Conservation (phyloP, 768 basidiomycete genomes). For the Heimioporus sp. region DNA sequence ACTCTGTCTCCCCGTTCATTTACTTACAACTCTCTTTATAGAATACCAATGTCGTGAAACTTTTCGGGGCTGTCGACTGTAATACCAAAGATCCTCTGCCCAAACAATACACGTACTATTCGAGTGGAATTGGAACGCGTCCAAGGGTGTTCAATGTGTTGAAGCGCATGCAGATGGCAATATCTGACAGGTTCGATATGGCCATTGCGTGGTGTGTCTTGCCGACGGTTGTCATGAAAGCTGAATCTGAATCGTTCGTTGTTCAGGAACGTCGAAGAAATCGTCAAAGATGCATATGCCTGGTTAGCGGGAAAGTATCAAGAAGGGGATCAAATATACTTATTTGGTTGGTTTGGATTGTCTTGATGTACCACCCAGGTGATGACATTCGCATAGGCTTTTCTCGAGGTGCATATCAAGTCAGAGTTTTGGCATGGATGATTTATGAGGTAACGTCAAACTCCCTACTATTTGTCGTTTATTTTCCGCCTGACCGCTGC, state of each 20-base stretch:
- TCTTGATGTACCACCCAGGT: no score
- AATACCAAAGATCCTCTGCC: slow-evolving; percentile 11
- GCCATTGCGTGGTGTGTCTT: slow-evolving; percentile 34
- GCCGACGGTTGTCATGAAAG: not conserved
- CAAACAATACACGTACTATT: slow-evolving; percentile 33
- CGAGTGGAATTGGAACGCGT: slow-evolving; percentile 37
- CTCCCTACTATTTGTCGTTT: no score
- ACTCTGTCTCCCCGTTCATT: not conserved
- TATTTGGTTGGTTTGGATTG: slow-evolving; percentile 22
- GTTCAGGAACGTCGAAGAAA: slow-evolving; percentile 33
- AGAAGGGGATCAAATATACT: slow-evolving; percentile 27
- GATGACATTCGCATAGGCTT: slow-evolving; percentile 25
- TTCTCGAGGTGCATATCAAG: slow-evolving; percentile 41
- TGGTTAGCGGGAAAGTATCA: slow-evolving; percentile 29
- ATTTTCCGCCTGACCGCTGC: no score
- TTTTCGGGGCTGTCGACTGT: slow-evolving; percentile 26
- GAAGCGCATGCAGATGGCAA: slow-evolving; percentile 7
- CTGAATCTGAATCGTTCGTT: not conserved
- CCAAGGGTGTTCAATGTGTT: slow-evolving; percentile 25
- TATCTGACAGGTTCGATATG: slow-evolving; percentile 28
- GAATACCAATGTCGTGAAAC: slow-evolving; percentile 37
- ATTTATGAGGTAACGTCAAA: slow-evolving; percentile 27
- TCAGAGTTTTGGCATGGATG: slow-evolving; percentile 39
- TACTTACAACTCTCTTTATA: slow-evolving; percentile 5
- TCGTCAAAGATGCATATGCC: slow-evolving; percentile 29